These are phyloP conservation scores for Cercospora citrullina DNA, from an alignment of 2,329 filamentous ascomycete species.

Conservation along the genomic window DNA sequence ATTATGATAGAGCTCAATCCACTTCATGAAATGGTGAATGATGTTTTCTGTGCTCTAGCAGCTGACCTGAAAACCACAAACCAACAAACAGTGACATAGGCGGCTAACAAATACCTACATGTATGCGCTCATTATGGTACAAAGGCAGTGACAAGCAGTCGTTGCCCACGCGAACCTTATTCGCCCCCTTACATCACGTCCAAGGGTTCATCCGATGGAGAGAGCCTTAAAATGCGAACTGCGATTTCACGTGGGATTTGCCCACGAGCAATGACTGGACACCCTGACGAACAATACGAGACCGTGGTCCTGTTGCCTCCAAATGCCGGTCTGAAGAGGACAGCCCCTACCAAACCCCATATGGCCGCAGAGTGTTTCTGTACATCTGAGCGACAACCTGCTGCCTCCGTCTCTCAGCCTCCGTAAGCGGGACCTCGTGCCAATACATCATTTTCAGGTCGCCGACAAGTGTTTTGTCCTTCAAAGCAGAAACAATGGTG, in stretches of 20 bases:
- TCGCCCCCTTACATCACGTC: background rate
- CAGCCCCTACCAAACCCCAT: background rate
- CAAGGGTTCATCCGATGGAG: background rate
- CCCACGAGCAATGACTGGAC: background rate
- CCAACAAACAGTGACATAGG: background rate
- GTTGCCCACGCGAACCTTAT: background rate
- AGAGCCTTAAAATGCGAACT: background rate
- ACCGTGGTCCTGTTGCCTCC: background rate
- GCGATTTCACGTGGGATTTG: background rate
- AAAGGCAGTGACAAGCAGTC: background rate
- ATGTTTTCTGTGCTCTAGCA: background rate
- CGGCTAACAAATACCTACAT: background rate
- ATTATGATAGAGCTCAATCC: background rate
- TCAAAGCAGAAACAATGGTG: background rate
- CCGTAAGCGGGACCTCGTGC: background rate
- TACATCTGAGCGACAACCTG: constrained; percentile 3
- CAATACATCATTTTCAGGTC: constrained; percentile 1
- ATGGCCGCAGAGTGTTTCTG: background rate
- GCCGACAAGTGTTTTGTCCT: background rate
- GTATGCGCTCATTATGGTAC: background rate
- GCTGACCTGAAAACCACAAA: background rate
- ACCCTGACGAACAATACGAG: background rate
- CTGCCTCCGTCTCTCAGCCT: background rate
- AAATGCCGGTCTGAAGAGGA: background rate
- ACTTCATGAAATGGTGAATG: background rate